Evolutionary conservation across 2,329 filamentous ascomycete genomes (phyloP).

Genomic region (Penicillium sp.): DNA sequence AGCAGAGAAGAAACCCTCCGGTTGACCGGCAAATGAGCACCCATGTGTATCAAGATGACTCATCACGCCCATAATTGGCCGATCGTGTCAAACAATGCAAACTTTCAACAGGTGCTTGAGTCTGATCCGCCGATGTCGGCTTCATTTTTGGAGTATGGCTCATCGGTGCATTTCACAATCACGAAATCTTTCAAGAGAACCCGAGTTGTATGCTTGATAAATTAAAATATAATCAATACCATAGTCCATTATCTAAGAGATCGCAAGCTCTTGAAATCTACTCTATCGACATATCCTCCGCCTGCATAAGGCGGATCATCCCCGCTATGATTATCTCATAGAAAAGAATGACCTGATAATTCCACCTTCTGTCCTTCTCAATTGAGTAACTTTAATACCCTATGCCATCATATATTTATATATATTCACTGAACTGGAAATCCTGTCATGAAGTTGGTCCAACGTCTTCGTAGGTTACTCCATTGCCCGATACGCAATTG

Average conservation of each 20-base stretch:
- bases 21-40: slow-evolving; percentile 17
- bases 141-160: neutral
- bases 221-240: neutral
- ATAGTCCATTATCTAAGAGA: neutral
- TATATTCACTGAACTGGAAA: too few relatives aligned
- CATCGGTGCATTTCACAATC: neutral
- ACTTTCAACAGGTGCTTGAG: neutral
- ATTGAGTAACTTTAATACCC: neutral
- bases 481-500: neutral
- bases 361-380: too few relatives aligned
- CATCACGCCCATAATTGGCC: slow-evolving; percentile 11
- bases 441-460: neutral
- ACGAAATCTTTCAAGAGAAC: neutral
- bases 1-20: slow-evolving; percentile 7
- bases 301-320: slow-evolving; percentile 3
- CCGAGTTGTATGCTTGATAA: neutral
- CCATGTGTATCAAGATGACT: slow-evolving; percentile 13
- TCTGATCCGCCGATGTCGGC: slow-evolving; percentile 9
- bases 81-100: slow-evolving; percentile 7
- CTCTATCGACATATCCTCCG: neutral
- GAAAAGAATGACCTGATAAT: too few relatives aligned
- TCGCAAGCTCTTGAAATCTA: too few relatives aligned
- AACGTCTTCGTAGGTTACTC: neutral
- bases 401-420: too few relatives aligned
- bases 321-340: slow-evolving; percentile 1